Evolutionary conservation across 1,139 yeast genomes (phyloP).

Genomic region (Hyphopichia fennica): DNA sequence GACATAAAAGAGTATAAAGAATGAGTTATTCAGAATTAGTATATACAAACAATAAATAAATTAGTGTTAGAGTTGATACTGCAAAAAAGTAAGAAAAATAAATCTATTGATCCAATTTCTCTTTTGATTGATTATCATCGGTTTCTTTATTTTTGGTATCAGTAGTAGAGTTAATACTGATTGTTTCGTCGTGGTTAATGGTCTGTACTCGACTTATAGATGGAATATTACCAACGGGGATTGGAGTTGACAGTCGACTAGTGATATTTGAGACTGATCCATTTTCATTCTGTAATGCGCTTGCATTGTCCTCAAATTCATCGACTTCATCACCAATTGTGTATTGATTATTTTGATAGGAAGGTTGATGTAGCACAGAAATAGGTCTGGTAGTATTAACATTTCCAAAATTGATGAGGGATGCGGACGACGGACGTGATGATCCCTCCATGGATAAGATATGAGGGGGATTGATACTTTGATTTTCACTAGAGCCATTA

Average conservation of each 20-base stretch:
- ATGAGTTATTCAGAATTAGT: no score
- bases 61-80: no score
- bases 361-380: neutral
- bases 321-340: neutral
- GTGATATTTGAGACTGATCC: constrained; percentile 4
- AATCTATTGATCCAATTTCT: no score
- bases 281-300: neutral
- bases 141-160: neutral
- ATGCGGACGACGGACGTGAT: constrained; percentile 13
- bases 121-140: no score
- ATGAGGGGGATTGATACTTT: no score
- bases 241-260: constrained; percentile 19
- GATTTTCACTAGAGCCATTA: no score
- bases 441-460: no score
- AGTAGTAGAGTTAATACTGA: neutral
- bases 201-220: constrained; percentile 24
- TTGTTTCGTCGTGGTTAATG: constrained; percentile 9
- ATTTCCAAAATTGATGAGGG: constrained; percentile 16
- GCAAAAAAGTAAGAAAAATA: no score
- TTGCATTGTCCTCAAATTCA: neutral
- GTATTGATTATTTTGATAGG: neutral
- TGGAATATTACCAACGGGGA: constrained; percentile 9
- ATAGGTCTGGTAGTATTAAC: neutral
- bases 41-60: no score
- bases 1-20: no score